A percentile compares a stretch with the other conserved stretches of the same genome.
phyloP scores from a whole-genome alignment of 164 flowering plant genomes.

The Stephania japonica region DNA sequence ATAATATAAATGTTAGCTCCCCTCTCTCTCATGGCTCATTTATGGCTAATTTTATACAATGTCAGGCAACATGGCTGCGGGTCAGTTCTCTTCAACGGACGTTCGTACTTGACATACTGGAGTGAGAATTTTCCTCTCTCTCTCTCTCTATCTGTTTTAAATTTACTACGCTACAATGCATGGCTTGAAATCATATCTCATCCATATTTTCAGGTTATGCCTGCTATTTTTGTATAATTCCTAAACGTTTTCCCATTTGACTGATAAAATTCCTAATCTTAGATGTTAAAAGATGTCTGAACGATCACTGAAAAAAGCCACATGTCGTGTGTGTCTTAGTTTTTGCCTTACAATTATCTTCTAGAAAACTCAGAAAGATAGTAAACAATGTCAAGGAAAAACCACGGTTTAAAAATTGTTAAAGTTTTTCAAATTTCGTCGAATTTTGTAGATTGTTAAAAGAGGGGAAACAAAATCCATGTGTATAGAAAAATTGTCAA shows the following conservation, averaged over 20 bases:
- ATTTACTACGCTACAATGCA: background rate
- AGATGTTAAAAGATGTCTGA: background rate
- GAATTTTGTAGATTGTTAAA: too few relatives aligned
- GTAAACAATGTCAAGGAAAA: background rate
- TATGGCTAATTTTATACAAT: constrained; percentile 6
- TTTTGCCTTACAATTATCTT: background rate
- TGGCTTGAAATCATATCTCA: background rate
- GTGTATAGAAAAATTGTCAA: too few relatives aligned
- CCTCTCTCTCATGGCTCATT: background rate
- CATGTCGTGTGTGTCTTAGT: background rate
- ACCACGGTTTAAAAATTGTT: too few relatives aligned
- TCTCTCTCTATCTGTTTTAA: background rate
- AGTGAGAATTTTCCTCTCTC: constrained; percentile 45
- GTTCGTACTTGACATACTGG: constrained; percentile 90
- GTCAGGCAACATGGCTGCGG: constrained; percentile 77
- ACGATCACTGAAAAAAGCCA: background rate
- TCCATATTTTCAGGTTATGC: background rate
- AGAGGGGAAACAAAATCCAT: too few relatives aligned
- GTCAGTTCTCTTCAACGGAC: constrained; percentile 65
- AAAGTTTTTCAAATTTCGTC: too few relatives aligned
- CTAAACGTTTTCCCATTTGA: background rate
- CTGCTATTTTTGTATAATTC: background rate
- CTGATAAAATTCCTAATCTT: background rate
- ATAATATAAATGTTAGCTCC: too few relatives aligned
- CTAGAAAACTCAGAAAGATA: background rate